A percentile compares a stretch with the other conserved stretches of the same genome.
Evolutionary conservation across 2,329 filamentous ascomycete genomes (phyloP).

Genomic region (Daldinia sp.): DNA sequence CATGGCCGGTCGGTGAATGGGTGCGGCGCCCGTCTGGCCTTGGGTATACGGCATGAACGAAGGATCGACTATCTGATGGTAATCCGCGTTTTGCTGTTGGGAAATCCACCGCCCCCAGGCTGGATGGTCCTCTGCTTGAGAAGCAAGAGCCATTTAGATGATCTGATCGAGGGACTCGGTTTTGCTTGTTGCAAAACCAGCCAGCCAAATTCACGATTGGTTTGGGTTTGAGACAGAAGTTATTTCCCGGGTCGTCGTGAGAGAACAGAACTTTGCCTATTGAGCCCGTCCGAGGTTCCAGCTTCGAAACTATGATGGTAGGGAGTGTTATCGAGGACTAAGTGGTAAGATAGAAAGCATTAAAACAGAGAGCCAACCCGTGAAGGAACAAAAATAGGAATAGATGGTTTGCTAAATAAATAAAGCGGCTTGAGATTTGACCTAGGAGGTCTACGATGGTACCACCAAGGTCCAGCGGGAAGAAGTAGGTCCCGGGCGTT

Average conservation of each 20-base stretch:
- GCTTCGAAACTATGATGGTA: neutral
- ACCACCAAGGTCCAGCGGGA: slow-evolving; percentile 27
- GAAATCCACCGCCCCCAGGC: slow-evolving; percentile 65
- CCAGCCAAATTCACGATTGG: slow-evolving; percentile 7
- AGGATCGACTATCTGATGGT: slow-evolving; percentile 58
- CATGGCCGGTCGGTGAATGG: slow-evolving; percentile 55
- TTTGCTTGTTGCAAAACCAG: slow-evolving; percentile 47
- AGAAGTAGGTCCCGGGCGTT: slow-evolving; percentile 32
- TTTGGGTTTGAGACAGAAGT: neutral
- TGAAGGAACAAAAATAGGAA: slow-evolving; percentile 12
- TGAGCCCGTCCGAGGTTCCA: neutral
- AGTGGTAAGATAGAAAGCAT: slow-evolving; percentile 18
- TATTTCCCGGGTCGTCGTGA: neutral
- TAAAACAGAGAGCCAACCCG: slow-evolving; percentile 32
- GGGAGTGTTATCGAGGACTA: neutral
- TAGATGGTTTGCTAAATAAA: slow-evolving; percentile 17
- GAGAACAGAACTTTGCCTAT: neutral
- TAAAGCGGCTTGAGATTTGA: slow-evolving; percentile 1
- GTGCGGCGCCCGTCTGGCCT: slow-evolving; percentile 49
- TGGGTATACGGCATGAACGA: slow-evolving; percentile 61
- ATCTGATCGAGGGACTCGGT: slow-evolving; percentile 39
- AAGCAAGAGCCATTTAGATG: slow-evolving; percentile 58
- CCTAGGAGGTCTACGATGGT: slow-evolving; percentile 19
- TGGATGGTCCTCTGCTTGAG: slow-evolving; percentile 54
- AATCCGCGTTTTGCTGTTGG: slow-evolving; percentile 55